phyloP scores from a whole-genome alignment of 1,284 basidiomycete genomes.

The Rhodotorula sp. region DNA sequence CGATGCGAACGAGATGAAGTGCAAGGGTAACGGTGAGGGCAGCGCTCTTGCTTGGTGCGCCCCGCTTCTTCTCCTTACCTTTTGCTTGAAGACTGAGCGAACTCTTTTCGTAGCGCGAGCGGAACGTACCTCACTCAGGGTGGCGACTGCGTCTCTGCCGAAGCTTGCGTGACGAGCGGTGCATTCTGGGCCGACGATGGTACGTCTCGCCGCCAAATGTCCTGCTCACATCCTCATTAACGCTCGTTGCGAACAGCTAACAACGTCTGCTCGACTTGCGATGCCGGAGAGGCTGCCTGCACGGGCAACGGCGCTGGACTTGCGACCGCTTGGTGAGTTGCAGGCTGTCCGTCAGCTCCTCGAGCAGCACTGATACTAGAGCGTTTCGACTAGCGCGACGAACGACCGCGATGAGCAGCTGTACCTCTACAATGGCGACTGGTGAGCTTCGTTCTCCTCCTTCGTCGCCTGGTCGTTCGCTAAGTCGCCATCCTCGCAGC shows the following conservation, averaged over 20 bases:
- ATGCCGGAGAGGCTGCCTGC: not conserved
- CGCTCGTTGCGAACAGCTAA: not conserved
- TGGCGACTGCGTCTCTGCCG: not conserved
- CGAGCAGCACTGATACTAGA: too few relatives aligned
- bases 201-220: too few relatives aligned
- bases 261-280: not conserved
- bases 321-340: not conserved
- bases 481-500: too few relatives aligned
- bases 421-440: conserved; percentile 2
- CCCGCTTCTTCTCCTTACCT: not conserved
- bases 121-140: not conserved
- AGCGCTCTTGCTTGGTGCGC: not conserved
- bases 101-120: not conserved
- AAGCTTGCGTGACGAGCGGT: not conserved
- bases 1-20: not conserved
- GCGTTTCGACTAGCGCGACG: not conserved
- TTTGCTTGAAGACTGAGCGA: too few relatives aligned
- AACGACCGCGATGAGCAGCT: not conserved
- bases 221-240: too few relatives aligned
- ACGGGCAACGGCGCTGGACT: not conserved
- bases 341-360: too few relatives aligned
- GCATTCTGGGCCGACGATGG: not conserved
- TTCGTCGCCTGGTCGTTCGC: too few relatives aligned
- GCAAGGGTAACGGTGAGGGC: not conserved
- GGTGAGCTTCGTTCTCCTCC: not conserved